These are phyloP conservation scores for Erodium texanum DNA, from an alignment of 441 rosid genomes.

Conservation along the genomic window DNA sequence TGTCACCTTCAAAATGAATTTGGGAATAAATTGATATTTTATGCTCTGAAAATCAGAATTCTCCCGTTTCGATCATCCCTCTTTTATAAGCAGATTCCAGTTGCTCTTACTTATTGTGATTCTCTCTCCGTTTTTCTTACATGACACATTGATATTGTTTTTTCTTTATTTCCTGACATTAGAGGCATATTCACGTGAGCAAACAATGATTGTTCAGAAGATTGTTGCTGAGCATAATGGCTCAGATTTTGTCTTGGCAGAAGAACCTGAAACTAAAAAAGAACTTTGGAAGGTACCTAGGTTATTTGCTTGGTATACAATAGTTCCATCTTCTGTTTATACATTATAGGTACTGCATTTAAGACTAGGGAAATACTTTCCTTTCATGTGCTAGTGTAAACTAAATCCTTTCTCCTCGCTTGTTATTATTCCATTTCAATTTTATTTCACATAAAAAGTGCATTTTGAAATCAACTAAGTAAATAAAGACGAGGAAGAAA, in stretches of 20 bases:
- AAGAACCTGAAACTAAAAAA: constrained; percentile 71
- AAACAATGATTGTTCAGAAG: constrained; percentile 72
- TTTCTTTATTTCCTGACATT: constrained; percentile 12
- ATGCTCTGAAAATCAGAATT: no score
- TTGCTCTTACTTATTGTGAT: background rate
- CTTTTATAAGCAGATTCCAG: background rate
- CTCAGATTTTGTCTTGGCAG: constrained; percentile 75
- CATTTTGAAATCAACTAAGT: background rate
- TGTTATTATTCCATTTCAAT: background rate
- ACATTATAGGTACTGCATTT: background rate
- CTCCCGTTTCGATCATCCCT: no score
- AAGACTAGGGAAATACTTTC: background rate
- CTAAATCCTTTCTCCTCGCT: background rate
- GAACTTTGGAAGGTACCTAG: constrained; percentile 83
- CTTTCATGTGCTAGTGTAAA: background rate
- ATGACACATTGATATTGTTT: constrained; percentile 13
- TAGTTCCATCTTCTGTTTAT: background rate
- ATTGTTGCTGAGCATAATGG: constrained; percentile 76
- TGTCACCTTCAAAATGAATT: no score
- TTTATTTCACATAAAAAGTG: background rate
- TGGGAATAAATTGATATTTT: no score
- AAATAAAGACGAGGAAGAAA: background rate
- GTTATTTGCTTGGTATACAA: constrained; percentile 14
- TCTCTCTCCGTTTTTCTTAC: constrained; percentile 7
- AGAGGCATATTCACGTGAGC: constrained; percentile 88